Evolutionary conservation across 2,329 filamentous ascomycete genomes (phyloP), one percentile per base, ranked within the genome.

Genomic region (Cladophialophora exuberans): DNA sequence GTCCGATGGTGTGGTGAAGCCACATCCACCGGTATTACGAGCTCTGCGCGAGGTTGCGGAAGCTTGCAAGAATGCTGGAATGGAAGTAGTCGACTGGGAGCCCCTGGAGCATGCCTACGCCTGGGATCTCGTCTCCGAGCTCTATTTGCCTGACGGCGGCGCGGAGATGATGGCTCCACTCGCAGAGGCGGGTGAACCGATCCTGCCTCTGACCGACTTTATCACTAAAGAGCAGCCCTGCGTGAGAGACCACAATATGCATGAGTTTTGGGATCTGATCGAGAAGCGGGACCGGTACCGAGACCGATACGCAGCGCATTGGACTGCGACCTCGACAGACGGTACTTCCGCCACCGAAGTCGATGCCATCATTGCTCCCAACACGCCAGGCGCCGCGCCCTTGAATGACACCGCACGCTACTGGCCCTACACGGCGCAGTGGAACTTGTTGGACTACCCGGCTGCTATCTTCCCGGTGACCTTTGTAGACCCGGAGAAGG

Each of bases 391-490:
- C 3, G 53, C 53, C 6, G 61, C 62, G 3, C 79, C 77, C 2
- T 69, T 79, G 58, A 75, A 83, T 56, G 68, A 82, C 59, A 69
- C 74, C 54, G 64, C 85, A 66, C 74, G 69, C 35, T 82, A 82
- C 59, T 89, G 84, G 84, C 78, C 78, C 1, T 89, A 89, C 62
- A 87, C 84, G 0, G 72, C 79, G 0, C 80, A 84, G 57, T 89
- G 85, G 84, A 89, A 89, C 65, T 64, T 88, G 36, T 76, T 89
- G 1, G 85, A 89, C 66, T 87, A 87, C 66, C 83, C 85, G 0
- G 79, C 76, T 6, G 69, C 81, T 1, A 76, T 83, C 0, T 87
- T 89, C 65, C 86, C 86, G 0, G 47, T 38, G 2, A 1, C 72
- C 76, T 48, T 72, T 71, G 1, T 60, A 68, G 13, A 79, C 80